Conservation (phyloP, 2,329 filamentous ascomycete genomes). For the Aureobasidium subglaciale region DNA sequence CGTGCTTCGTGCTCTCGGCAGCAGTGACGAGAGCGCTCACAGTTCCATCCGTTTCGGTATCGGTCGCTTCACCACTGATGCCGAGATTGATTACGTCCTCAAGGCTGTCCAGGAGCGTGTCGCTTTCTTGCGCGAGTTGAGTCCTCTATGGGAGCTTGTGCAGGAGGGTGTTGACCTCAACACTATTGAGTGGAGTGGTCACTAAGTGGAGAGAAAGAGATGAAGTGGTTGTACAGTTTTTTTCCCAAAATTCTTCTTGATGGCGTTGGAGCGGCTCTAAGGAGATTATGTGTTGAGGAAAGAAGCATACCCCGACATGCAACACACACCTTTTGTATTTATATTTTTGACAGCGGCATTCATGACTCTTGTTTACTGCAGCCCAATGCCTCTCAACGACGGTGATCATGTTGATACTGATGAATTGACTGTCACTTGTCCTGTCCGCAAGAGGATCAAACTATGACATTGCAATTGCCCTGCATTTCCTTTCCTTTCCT, state of each 20-base stretch:
- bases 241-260: background rate
- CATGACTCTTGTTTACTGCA: no score
- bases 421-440: no score
- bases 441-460: no score
- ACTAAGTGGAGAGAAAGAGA: no score
- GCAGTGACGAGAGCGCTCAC: conserved; percentile 94
- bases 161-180: conserved; percentile 94
- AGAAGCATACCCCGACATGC: conserved; percentile 1
- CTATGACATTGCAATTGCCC: no score
- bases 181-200: conserved; percentile 97
- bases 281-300: background rate
- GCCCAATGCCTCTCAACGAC: no score
- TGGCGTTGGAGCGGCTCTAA: background rate
- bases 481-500: no score
- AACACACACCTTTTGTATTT: background rate
- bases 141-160: conserved; percentile 93
- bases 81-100: conserved; percentile 93
- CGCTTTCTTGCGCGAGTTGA: conserved; percentile 86
- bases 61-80: conserved; percentile 89
- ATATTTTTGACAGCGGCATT: background rate
- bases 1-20: conserved; percentile 86
- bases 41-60: conserved; percentile 98
- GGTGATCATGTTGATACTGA: no score
- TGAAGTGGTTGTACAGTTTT: background rate
- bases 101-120: conserved; percentile 90